Conservation (phyloP, 2,329 filamentous ascomycete species). For the Fusarium mangiferae region DNA sequence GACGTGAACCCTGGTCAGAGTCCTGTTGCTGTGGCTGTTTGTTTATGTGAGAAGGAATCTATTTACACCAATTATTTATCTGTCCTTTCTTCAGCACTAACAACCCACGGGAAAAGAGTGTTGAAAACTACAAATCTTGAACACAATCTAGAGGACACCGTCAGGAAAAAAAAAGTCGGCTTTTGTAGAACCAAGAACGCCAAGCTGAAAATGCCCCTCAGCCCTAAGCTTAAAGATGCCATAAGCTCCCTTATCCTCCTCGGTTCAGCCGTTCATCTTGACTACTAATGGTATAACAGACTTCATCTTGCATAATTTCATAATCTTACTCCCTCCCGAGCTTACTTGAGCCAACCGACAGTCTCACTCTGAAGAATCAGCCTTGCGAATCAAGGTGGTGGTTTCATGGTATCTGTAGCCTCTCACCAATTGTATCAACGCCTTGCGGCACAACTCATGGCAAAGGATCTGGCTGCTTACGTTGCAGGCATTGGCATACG, state of each 20-base stretch:
- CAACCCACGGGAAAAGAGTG: background rate
- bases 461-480: slow-evolving; percentile 11
- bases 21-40: slow-evolving; percentile 11
- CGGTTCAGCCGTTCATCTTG: background rate
- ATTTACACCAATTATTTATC: background rate
- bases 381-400: slow-evolving; percentile 8
- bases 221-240: slow-evolving; percentile 19
- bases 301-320: slow-evolving; percentile 6
- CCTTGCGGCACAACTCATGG: background rate
- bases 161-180: background rate
- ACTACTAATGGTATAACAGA: slow-evolving; percentile 5
- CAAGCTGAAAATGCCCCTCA: slow-evolving; percentile 16
- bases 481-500: background rate
- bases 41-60: slow-evolving; percentile 5
- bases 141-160: background rate
- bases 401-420: background rate
- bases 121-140: background rate
- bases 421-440: background rate
- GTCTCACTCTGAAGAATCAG: slow-evolving; percentile 15
- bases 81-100: background rate
- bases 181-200: background rate
- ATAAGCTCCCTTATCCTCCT: slow-evolving; percentile 4
- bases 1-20: slow-evolving; percentile 20
- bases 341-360: slow-evolving; percentile 1
- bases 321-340: slow-evolving; percentile 9